Percentiles rank a stretch among this genome's conserved stretches.
Conservation (phyloP, 2,329 filamentous ascomycete species). For the Aphanoascus verrucosus region DNA sequence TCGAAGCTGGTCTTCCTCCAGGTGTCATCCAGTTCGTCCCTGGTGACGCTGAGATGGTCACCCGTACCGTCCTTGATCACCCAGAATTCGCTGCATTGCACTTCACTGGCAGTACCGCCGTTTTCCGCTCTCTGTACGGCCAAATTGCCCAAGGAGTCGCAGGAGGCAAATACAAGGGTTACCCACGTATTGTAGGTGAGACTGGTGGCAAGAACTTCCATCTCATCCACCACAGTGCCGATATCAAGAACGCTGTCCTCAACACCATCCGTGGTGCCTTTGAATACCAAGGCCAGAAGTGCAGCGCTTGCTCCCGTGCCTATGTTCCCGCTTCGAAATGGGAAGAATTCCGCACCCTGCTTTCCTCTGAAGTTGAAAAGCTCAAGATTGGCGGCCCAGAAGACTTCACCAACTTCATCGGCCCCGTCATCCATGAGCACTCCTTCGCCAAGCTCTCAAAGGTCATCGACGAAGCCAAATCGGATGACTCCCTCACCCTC, state of each 20-base stretch:
- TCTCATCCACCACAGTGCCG: constrained; percentile 64
- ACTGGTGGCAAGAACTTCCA: constrained; percentile 94
- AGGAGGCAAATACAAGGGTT: constrained; percentile 69
- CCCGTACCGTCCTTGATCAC: constrained; percentile 63
- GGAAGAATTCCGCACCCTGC: constrained; percentile 56
- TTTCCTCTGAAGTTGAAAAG: constrained; percentile 57
- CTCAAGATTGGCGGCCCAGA: constrained; percentile 62
- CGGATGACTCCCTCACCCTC: constrained; percentile 61
- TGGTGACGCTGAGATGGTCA: constrained; percentile 75
- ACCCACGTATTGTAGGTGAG: constrained; percentile 81
- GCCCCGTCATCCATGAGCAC: constrained; percentile 71
- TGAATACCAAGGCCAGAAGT: constrained; percentile 87
- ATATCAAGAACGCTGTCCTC: constrained; percentile 65
- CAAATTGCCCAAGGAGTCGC: constrained; percentile 73
- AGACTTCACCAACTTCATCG: constrained; percentile 68
- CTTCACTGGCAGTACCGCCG: constrained; percentile 84
- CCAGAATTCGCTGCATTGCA: constrained; percentile 80
- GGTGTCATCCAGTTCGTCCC: constrained; percentile 91
- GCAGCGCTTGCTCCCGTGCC: constrained; percentile 68
- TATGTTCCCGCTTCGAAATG: constrained; percentile 70
- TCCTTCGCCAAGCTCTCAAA: constrained; percentile 70
- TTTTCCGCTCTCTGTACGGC: constrained; percentile 82
- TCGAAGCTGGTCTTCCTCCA: constrained; percentile 80
- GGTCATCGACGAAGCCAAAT: constrained; percentile 70
- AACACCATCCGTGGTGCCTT: constrained; percentile 81